Evolutionary conservation across 768 basidiomycete species (phyloP), one percentile per base, ranked within the genome.

Genomic region (Pisolithus albus): DNA sequence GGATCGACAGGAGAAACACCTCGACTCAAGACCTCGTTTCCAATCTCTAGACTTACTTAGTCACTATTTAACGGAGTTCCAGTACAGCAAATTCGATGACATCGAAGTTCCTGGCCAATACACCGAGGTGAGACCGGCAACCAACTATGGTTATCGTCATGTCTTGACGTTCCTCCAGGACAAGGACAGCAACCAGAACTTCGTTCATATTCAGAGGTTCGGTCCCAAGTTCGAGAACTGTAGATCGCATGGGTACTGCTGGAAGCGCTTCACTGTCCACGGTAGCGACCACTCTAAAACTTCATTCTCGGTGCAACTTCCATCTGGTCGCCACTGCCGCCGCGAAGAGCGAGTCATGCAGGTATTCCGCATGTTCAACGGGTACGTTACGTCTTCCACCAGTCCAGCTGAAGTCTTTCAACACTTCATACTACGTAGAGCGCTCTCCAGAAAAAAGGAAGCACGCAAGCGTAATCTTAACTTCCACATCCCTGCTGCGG

Each of bases 61-160:
- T 57, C 92, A 94, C 68, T 96, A 93, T 70, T 74, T 99, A 60
- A 88, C 91, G 7, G 96, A 98, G 68, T 99, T 98, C 75, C 95
- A 98, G 59, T 93, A 97, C 67, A 85, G 83, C 62, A 96, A 93
- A 66, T 92, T 95, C 46, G 96, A 98, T 56, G 95, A 99, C 56
- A 90, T 99, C 37, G 94, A 99, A 63, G 82, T 99, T 46, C 94
- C 94, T n/a, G 96, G 96, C 7, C 96, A 99, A 67, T 99, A 99
- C 65, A 88, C 92, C 0, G 91, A 97, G 80, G 93, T 89, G 50
- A 60, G 72, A 1, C n/a, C 21, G 62, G 34, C 8, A 28, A 43
- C 26, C 11, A 43, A 40, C 26, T 2, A 3, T 34, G 18, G 26
- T 32, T 7, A 8, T 39, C 28, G 9, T 21, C 21, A 21, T 37